Conservation (phyloP, 2,329 filamentous ascomycete genomes). For the Paraphoma sp. region DNA sequence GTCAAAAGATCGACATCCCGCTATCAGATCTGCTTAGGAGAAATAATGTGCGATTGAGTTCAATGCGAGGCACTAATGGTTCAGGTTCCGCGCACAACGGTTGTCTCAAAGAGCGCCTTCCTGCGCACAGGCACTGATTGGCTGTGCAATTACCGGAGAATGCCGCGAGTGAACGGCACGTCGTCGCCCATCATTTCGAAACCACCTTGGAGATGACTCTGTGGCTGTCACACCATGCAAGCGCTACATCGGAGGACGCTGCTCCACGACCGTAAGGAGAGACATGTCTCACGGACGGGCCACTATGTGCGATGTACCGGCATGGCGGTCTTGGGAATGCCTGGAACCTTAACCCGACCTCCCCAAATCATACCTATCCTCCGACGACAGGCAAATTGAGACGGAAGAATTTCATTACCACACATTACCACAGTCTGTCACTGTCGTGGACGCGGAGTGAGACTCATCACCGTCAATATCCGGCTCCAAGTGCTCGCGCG, state of each 20-base stretch:
- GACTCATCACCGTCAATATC: too few relatives aligned
- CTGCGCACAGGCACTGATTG: background rate
- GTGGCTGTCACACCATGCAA: constrained; percentile 5
- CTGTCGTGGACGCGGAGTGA: too few relatives aligned
- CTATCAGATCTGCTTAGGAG: background rate
- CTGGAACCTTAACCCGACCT: constrained; percentile 30
- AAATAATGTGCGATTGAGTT: background rate
- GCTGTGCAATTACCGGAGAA: background rate
- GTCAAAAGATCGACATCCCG: background rate
- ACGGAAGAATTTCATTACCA: background rate
- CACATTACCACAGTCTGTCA: too few relatives aligned
- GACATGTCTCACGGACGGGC: constrained; percentile 13
- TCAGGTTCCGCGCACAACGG: background rate
- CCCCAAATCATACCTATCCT: background rate
- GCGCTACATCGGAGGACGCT: constrained; percentile 1
- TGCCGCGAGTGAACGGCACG: background rate
- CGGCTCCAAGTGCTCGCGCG: too few relatives aligned
- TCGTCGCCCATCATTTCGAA: background rate
- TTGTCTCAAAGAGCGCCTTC: background rate
- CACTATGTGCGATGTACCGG: constrained; percentile 11
- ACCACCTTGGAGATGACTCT: background rate
- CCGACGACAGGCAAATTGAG: background rate
- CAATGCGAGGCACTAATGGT: background rate
- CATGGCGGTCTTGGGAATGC: constrained; percentile 12
- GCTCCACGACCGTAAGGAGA: constrained; percentile 6